These are phyloP conservation scores for rapeseed (Brassica napus) DNA, from an alignment of 345 rosid genomes.

Conservation along the genomic window Da-Ae NC_063447.1:53065001-53065500, in stretches of 20 bases:
- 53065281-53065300: slow-evolving; percentile 98
- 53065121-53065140: slow-evolving; percentile 52
- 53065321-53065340: slow-evolving; percentile 95
- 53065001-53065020: slow-evolving; percentile 98
- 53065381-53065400: slow-evolving; percentile 73
- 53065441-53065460: slow-evolving; percentile 62
- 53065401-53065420: slow-evolving; percentile 85
- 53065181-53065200: slow-evolving; percentile 72
- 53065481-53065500: slow-evolving; percentile 50
- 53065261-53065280: slow-evolving; percentile 78
- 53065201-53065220: not conserved
- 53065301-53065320: slow-evolving; percentile 91
- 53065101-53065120: slow-evolving; percentile 73
- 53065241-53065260: slow-evolving; percentile 34
- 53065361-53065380: slow-evolving; percentile 98
- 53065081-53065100: slow-evolving; percentile 88
- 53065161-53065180: slow-evolving; percentile 57
- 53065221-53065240: not conserved
- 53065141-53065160: slow-evolving; percentile 64
- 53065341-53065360: slow-evolving; percentile 94
- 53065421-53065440: slow-evolving; percentile 88
- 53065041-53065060: slow-evolving; percentile 67
- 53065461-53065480: slow-evolving; percentile 19
- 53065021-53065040: slow-evolving; percentile 94
- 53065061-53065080: slow-evolving; percentile 83